Evolutionary conservation across 768 basidiomycete genomes (phyloP), one percentile per base, ranked within the genome.

Genomic region (Leccinum ochraceum): DNA sequence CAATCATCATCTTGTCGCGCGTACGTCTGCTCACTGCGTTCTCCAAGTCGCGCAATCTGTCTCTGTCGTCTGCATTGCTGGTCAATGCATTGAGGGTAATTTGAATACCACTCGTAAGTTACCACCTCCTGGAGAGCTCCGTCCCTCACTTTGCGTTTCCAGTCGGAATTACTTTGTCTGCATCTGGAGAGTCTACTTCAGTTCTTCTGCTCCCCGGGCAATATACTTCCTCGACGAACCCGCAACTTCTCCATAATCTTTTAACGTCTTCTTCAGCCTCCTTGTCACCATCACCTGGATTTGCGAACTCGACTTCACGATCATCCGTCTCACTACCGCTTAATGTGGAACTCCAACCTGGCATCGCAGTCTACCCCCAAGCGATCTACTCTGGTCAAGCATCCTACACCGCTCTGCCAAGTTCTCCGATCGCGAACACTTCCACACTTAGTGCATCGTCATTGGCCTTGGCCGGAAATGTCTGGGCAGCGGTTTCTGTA

Each of bases 31-130:
- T 66, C 4, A 67, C 30, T 30, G 30, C 48, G 32, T 11, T 30
- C 3, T 39, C 37, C 57, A 32, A 86, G 83, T 78, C 70, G 86
- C 87, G 60, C 85, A 87, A 73, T 79, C 81, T 65, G 72, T 78
- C 60, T 74, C 86, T 68, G 85, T 92, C 59, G 79, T 94, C 62
- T 93, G 91, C 80, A 79, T 90, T 89, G 88, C 91, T 72, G 91
- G 91, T 66, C 90, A 94, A 88, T 93, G 92, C 79, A 76, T 93
- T 59, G 82, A 92, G 74, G 92, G 92, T 60, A 83, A 76, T 75
- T 85, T 89, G 34, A 92, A 93, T 69, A 83, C 81, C 24, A 88
- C 89, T 39, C 70, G 82, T 83, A 67, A 77, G 89, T 86, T 60
- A 36, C 28, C 16, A 59, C 42, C 4, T 55, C 36, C 22, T 5